phyloP scores from a whole-genome alignment of 2,329 filamentous ascomycete genomes.

The Aurifilum marmelostoma region DNA sequence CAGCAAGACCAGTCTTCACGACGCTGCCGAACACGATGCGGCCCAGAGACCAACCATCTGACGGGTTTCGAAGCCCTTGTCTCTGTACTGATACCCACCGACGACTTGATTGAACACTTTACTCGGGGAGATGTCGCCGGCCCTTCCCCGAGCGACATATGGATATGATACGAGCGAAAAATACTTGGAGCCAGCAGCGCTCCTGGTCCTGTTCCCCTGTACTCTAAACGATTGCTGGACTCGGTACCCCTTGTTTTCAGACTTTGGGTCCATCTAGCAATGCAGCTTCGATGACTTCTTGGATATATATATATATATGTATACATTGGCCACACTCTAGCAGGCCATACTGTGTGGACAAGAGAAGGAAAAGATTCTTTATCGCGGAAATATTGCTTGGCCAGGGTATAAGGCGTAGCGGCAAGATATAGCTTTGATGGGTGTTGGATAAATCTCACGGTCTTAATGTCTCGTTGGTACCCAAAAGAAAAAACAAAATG shows the following conservation, averaged over 20 bases:
- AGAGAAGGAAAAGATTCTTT: neutral
- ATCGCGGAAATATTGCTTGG: constrained; percentile 4
- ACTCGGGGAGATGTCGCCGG: neutral
- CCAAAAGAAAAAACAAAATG: neutral
- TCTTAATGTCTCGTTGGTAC: neutral
- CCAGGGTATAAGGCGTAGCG: constrained; percentile 1
- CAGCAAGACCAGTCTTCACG: constrained; percentile 24
- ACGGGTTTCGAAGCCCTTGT: neutral
- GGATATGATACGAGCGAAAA: constrained; percentile 3
- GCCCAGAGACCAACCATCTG: neutral
- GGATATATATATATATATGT: constrained; percentile 16
- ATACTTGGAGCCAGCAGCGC: neutral
- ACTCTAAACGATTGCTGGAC: neutral
- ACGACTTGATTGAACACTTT: neutral
- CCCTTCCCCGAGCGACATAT: neutral
- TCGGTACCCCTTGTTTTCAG: neutral
- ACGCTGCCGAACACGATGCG: neutral
- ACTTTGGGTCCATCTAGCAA: neutral
- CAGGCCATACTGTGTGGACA: neutral
- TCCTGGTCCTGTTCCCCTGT: neutral
- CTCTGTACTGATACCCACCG: neutral
- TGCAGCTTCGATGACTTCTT: constrained; percentile 7
- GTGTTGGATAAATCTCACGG: constrained; percentile 4
- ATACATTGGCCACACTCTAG: constrained; percentile 13
- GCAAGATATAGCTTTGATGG: neutral